phyloP scores from a whole-genome alignment of 371 early-diverging fungal species.

The Syncephalastrum sp. region DNA sequence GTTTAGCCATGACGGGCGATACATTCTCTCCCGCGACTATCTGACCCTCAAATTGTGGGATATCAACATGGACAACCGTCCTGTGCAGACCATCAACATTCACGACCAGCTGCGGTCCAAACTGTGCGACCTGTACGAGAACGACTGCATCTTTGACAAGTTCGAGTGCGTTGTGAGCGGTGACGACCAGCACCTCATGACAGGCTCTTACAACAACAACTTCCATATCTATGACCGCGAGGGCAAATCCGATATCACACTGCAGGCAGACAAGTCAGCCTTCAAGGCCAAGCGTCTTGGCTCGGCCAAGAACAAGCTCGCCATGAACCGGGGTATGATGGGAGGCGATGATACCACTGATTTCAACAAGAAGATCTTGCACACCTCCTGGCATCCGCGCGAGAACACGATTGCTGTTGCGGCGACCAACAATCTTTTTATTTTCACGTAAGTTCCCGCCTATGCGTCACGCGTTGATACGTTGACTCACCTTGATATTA shows the following conservation, averaged over 20 bases:
- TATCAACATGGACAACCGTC: constrained; percentile 88
- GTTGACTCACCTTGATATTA: too few relatives aligned
- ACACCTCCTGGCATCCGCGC: constrained; percentile 95
- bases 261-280: constrained; percentile 96
- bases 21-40: constrained; percentile 93
- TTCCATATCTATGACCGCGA: constrained; percentile 85
- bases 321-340: constrained; percentile 55
- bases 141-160: constrained; percentile 97
- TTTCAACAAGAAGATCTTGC: constrained; percentile 93
- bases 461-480: too few relatives aligned
- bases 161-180: constrained; percentile 94
- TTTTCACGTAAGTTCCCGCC: constrained; percentile 67
- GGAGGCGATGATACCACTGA: constrained; percentile 68
- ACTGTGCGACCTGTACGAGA: constrained; percentile 94
- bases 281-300: constrained; percentile 90
- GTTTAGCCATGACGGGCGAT: constrained; percentile 90
- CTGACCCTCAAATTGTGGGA: constrained; percentile 94
- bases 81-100: constrained; percentile 86
- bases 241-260: constrained; percentile 72
- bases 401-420: constrained; percentile 94
- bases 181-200: constrained; percentile 75
- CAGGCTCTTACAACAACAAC: constrained; percentile 96
- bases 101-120: constrained; percentile 90
- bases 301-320: constrained; percentile 50
- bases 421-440: constrained; percentile 96